A percentile compares a stretch with the other conserved stretches of the same genome.
Evolutionary conservation across 2,329 filamentous ascomycete genomes (phyloP).

Genomic region (Penicillium frequentans): DNA sequence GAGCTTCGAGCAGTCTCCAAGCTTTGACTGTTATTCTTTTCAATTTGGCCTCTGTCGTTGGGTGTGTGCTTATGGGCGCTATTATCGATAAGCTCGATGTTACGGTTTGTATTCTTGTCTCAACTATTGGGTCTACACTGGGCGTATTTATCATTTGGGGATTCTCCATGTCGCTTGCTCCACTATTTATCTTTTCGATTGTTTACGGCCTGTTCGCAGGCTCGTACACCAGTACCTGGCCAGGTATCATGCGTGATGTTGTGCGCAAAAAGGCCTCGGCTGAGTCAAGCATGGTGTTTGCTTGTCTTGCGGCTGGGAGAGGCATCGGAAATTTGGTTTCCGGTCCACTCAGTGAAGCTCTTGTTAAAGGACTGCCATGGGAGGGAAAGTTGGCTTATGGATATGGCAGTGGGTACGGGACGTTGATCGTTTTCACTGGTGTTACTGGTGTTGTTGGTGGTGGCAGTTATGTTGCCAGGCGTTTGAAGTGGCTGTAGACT

Average conservation of each 20-base stretch:
- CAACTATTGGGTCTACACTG: constrained; percentile 38
- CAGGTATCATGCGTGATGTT: constrained; percentile 44
- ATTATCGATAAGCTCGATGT: constrained; percentile 43
- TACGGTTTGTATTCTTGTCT: constrained; percentile 38
- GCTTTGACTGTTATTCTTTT: constrained; percentile 25
- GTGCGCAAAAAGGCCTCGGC: constrained; percentile 32
- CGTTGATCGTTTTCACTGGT: constrained; percentile 1
- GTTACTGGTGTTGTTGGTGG: constrained; percentile 1
- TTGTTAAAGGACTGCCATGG: constrained; percentile 7
- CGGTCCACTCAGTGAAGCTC: constrained; percentile 50
- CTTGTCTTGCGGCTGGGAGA: constrained; percentile 47
- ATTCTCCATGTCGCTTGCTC: constrained; percentile 41
- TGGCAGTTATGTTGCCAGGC: not conserved
- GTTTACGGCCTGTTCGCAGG: constrained; percentile 46
- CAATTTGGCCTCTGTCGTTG: constrained; percentile 27
- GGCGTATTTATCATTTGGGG: constrained; percentile 49
- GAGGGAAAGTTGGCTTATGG: not conserved
- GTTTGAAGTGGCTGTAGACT: not conserved
- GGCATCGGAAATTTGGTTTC: constrained; percentile 50
- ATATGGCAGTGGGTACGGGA: constrained; percentile 4
- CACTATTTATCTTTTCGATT: constrained; percentile 39
- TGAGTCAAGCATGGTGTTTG: constrained; percentile 50
- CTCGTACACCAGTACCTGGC: constrained; percentile 43
- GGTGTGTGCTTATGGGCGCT: constrained; percentile 27
- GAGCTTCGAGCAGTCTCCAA: constrained; percentile 15